Evolutionary conservation across 2,329 filamentous ascomycete genomes (phyloP).

Genomic region (Clonostachys byssicola): DNA sequence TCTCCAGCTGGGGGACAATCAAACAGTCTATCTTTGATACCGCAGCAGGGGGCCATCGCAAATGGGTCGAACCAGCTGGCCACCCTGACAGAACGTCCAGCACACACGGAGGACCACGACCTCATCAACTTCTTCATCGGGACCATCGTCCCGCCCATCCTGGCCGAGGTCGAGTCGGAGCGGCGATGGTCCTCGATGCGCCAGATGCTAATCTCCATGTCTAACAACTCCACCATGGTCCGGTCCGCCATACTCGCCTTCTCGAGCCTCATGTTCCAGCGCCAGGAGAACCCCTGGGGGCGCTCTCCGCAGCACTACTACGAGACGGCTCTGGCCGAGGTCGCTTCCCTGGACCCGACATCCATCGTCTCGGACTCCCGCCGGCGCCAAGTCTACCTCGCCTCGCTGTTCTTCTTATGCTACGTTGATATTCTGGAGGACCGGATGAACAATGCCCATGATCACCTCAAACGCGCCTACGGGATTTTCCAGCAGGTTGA

Average conservation of each 20-base stretch:
- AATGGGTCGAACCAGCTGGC: constrained; percentile 21
- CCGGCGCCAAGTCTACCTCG: constrained; percentile 36
- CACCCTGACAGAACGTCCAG: too few relatives aligned
- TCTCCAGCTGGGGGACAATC: constrained; percentile 20
- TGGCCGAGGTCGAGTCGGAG: constrained; percentile 46
- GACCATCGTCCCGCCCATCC: constrained; percentile 45
- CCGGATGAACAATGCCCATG: constrained; percentile 35
- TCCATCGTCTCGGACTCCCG: constrained; percentile 5
- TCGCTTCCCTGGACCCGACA: constrained; percentile 13
- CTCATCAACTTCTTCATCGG: constrained; percentile 43
- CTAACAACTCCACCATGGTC: constrained; percentile 39
- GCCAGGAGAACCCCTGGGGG: constrained; percentile 21
- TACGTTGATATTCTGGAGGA: constrained; percentile 45
- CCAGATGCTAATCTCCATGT: constrained; percentile 41
- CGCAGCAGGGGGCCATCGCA: too few relatives aligned
- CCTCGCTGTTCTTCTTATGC: constrained; percentile 47
- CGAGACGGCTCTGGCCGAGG: constrained; percentile 25
- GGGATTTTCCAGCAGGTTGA: constrained; percentile 33
- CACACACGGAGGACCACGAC: constrained; percentile 32
- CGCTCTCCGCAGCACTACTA: constrained; percentile 29
- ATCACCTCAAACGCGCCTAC: constrained; percentile 44
- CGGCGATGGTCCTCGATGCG: constrained; percentile 46
- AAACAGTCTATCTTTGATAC: constrained; percentile 18
- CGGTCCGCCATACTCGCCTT: constrained; percentile 45
- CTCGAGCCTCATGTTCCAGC: constrained; percentile 36